Evolutionary conservation across 225 moss, liverwort and hornwort species (phyloP), one percentile per base, ranked within the genome.

Genomic region (Lunularia cruciata): DNA sequence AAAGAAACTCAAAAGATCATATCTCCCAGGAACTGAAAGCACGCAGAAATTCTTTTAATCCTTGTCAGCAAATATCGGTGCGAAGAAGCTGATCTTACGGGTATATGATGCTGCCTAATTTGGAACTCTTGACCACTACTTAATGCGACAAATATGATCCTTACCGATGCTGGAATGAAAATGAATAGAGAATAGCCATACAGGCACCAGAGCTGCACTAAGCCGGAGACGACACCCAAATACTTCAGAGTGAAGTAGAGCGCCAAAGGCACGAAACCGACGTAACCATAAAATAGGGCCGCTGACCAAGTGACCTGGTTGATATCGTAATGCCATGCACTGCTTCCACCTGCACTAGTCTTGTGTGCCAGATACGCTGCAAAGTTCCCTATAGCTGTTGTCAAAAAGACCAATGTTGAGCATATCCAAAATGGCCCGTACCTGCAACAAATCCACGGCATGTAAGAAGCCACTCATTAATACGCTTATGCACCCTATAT

Each of bases 351-450:
- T 38, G 81, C 68, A 60, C 75, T 86, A 13, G 83, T 72, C 72
- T 86, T 85, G 22, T 89, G 79, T 23, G 93, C 87, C 70, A 99
- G 72, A 59, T 93, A 99, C 2, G 98, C 98, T 67, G 98, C 98
- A 75, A 99, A 89, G 72, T 99, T 99, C 55, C 98, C 98, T 78
- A 99, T 75, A 38, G 98, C 98, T 71, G 98, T 91, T 47, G 98
- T 99, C 60, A 99, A 85, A 74, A 99, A 99, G 54, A 99, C 93
- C 76, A 99, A 78, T 2, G 98, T 93, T 1, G 98, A 91, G 88
- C 98, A 99, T 75, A 99, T 93, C 98, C 98, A 99, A 71, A 99
- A 99, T 5, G 98, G 98, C 64, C 98, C 98, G 76, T 99, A 99
- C 93, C 93, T 93, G 74, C 16, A 69, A 51, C 26, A 46, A 47